Conservation (phyloP, 495 filamentous ascomycete genomes). For the Aspergillus conjunctus region DNA sequence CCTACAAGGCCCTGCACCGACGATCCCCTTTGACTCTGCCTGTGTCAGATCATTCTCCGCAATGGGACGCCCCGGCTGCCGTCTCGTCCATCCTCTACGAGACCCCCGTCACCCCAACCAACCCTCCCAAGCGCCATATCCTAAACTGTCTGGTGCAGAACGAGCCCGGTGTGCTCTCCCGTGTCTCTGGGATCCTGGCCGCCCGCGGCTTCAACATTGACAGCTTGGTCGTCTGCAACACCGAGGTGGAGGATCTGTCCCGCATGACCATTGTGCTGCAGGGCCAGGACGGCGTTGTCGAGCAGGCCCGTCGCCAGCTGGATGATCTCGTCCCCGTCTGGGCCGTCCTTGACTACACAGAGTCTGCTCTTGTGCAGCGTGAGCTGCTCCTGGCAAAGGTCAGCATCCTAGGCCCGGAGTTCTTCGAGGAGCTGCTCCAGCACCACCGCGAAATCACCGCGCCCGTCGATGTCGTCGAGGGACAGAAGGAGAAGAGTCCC, state of each 20-base stretch:
- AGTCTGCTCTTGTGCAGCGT: slow-evolving; percentile 89
- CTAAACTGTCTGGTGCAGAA: slow-evolving; percentile 99
- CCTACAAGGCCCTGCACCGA: slow-evolving; percentile 96
- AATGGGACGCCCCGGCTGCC: slow-evolving; percentile 92
- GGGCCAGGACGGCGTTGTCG: slow-evolving; percentile 95
- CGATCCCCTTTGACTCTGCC: slow-evolving; percentile 82
- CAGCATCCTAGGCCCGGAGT: slow-evolving; percentile 92
- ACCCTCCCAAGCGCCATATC: slow-evolving; percentile 89
- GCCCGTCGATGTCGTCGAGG: slow-evolving; percentile 38
- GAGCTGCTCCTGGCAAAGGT: slow-evolving; percentile 96
- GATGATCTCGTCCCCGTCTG: slow-evolving; percentile 97
- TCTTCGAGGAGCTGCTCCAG: slow-evolving; percentile 92
- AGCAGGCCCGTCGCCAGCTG: slow-evolving; percentile 93
- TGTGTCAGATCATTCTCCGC: slow-evolving; percentile 67
- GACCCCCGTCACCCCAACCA: slow-evolving; percentile 79
- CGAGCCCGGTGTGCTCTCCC: slow-evolving; percentile 94
- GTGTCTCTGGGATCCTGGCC: slow-evolving; percentile 93
- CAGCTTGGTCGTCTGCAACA: slow-evolving; percentile 94
- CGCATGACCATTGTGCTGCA: slow-evolving; percentile 98
- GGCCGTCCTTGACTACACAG: slow-evolving; percentile 96
- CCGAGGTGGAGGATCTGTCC: slow-evolving; percentile 94
- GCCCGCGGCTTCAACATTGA: slow-evolving; percentile 99
- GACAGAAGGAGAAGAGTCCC: slow-evolving; percentile 33
- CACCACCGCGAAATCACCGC: slow-evolving; percentile 81
- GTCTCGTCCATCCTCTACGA: slow-evolving; percentile 99